These are phyloP conservation scores for Penicillium ochrochloron DNA, from an alignment of 495 filamentous ascomycete genomes.

Conservation along the genomic window DNA sequence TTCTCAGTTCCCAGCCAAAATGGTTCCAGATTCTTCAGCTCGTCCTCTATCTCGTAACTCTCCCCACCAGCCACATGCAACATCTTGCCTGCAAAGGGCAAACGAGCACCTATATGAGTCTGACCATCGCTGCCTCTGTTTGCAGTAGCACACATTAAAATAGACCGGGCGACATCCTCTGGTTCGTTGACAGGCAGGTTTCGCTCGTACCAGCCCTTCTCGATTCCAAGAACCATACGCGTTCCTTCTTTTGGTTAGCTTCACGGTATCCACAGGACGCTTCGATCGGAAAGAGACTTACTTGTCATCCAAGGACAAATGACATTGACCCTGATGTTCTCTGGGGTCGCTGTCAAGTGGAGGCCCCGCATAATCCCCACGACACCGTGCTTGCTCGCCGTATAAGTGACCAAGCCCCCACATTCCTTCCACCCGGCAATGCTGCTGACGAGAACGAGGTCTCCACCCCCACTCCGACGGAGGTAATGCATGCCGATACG, in stretches of 20 bases:
- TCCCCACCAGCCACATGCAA: slow-evolving; percentile 37
- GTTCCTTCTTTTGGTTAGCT: slow-evolving; percentile 30
- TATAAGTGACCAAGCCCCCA: slow-evolving; percentile 37
- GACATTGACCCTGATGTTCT: slow-evolving; percentile 42
- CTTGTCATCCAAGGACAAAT: slow-evolving; percentile 50
- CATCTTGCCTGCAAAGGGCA: slow-evolving; percentile 41
- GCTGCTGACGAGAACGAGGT: slow-evolving; percentile 39
- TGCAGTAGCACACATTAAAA: slow-evolving; percentile 37
- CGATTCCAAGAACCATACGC: slow-evolving; percentile 38
- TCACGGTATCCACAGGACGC: not conserved
- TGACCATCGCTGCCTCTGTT: slow-evolving; percentile 22
- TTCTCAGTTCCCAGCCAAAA: slow-evolving; percentile 40
- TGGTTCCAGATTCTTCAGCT: slow-evolving; percentile 35
- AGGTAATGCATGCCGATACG: slow-evolving; percentile 40
- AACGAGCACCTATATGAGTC: slow-evolving; percentile 29
- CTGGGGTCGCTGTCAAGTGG: slow-evolving; percentile 28
- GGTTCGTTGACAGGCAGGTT: slow-evolving; percentile 39
- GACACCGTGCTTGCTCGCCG: slow-evolving; percentile 44
- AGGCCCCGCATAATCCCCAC: slow-evolving; percentile 42
- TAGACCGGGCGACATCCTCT: slow-evolving; percentile 36
- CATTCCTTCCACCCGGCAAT: slow-evolving; percentile 44
- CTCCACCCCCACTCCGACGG: slow-evolving; percentile 36
- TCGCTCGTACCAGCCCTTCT: slow-evolving; percentile 38
- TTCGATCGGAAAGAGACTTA: slow-evolving; percentile 16
- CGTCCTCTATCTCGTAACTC: slow-evolving; percentile 44